A percentile compares a stretch with the other conserved stretches of the same genome.
phyloP scores from a whole-genome alignment of 495 filamentous ascomycete genomes.

The Penicillium psychrofluorescens region DNA sequence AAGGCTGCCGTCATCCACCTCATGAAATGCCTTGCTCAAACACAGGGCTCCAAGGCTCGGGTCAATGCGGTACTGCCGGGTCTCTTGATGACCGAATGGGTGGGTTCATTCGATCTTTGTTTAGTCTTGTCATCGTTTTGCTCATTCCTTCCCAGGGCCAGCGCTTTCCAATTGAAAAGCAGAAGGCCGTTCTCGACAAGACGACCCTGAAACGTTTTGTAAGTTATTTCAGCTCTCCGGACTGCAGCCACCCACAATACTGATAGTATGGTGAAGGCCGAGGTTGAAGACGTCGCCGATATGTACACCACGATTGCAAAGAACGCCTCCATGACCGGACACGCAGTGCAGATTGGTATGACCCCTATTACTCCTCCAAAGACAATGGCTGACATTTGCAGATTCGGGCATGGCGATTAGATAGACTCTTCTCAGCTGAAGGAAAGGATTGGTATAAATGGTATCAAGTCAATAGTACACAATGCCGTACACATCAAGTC shows the following conservation, averaged over 20 bases:
- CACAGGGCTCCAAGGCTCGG: constrained; percentile 57
- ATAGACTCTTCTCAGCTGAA: constrained; percentile 2
- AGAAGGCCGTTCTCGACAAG: constrained; percentile 29
- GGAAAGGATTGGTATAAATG: background rate
- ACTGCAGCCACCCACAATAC: constrained; percentile 5
- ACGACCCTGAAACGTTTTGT: constrained; percentile 39
- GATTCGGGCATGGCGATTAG: constrained; percentile 30
- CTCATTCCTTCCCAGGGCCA: constrained; percentile 27
- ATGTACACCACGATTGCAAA: constrained; percentile 45
- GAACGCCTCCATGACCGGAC: constrained; percentile 52
- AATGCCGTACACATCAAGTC: constrained; percentile 6
- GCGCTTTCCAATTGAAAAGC: constrained; percentile 34
- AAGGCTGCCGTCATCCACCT: constrained; percentile 64
- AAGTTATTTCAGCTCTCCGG: constrained; percentile 3
- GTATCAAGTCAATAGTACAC: constrained; percentile 16
- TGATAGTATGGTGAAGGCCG: constrained; percentile 24
- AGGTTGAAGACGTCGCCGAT: constrained; percentile 50
- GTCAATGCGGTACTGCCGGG: constrained; percentile 64
- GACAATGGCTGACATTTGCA: constrained; percentile 11
- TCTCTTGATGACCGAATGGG: constrained; percentile 68
- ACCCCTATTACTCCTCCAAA: background rate
- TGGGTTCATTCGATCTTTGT: constrained; percentile 13
- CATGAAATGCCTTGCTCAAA: constrained; percentile 64
- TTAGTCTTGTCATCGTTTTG: background rate
- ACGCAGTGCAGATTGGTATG: constrained; percentile 47